Evolutionary conservation across 768 basidiomycete species (phyloP).

Genomic region (Suillus lakei): DNA sequence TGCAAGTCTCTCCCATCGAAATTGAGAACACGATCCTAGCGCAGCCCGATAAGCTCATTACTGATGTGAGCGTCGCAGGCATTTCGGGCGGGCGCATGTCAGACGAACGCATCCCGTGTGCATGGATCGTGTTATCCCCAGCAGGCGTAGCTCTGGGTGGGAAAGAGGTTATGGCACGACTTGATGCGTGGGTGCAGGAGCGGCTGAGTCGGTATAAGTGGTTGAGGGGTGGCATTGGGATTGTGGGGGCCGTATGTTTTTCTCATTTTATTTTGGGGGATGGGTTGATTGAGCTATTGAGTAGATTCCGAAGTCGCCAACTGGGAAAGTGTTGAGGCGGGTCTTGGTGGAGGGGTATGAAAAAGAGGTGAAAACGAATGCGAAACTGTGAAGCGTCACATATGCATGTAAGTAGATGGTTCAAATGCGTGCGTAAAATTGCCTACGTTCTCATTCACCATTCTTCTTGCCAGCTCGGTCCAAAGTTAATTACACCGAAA

Average conservation of each 20-base stretch:
- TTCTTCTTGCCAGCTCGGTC: too few species aligned
- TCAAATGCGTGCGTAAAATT: too few species aligned
- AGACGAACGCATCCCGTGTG: conserved; percentile 71
- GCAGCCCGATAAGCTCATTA: conserved; percentile 60
- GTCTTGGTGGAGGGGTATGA: conserved; percentile 61
- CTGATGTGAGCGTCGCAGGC: conserved; percentile 69
- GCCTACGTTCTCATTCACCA: too few species aligned
- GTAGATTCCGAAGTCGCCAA: conserved; percentile 70
- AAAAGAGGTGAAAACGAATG: conserved; percentile 17
- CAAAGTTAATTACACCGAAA: too few species aligned
- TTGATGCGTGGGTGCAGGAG: conserved; percentile 61
- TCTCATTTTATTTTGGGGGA: background rate
- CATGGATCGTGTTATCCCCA: conserved; percentile 69
- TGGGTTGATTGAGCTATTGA: background rate
- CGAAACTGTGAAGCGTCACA: conserved; percentile 19
- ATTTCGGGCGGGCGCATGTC: conserved; percentile 66
- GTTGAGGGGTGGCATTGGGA: conserved; percentile 67
- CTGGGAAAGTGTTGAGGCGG: conserved; percentile 66
- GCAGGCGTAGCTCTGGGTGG: conserved; percentile 53
- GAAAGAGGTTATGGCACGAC: conserved; percentile 41
- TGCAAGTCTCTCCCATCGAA: conserved; percentile 74
- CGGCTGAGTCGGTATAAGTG: conserved; percentile 73
- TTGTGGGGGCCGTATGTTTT: conserved; percentile 57
- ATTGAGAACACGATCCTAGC: conserved; percentile 65
- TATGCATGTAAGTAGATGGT: too few species aligned